A percentile compares a stretch with the other conserved stretches of the same genome.
These are phyloP conservation scores for Eutrema salsugineum DNA, from an alignment of 441 rosid species.

Conservation along the genomic window DNA sequence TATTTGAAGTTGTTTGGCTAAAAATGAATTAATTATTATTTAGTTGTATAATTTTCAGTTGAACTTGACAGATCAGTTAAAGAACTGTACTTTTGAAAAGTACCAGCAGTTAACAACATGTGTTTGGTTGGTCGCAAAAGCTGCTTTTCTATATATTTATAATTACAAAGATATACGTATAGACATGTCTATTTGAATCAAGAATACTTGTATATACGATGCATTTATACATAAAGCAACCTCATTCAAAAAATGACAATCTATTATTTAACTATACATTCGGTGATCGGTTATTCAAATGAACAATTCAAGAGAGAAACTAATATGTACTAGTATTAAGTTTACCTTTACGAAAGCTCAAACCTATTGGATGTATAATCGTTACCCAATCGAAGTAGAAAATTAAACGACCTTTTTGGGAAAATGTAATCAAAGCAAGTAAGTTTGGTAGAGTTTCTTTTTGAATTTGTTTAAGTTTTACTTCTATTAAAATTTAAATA, in stretches of 20 bases:
- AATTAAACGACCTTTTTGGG: background rate
- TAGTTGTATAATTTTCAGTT: slow-evolving; percentile 1
- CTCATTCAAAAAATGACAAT: background rate
- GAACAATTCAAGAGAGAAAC: background rate
- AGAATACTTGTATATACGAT: background rate
- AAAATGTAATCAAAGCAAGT: background rate
- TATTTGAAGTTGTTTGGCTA: slow-evolving; percentile 5
- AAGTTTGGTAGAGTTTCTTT: background rate
- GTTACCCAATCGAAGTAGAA: background rate
- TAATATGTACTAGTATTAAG: background rate
- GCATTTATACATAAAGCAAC: background rate
- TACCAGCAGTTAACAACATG: slow-evolving; percentile 25
- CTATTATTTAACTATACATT: background rate
- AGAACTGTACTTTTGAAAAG: slow-evolving; percentile 27
- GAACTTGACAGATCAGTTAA: slow-evolving; percentile 24
- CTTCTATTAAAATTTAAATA: background rate
- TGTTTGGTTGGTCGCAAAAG: slow-evolving; percentile 26
- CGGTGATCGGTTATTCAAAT: background rate
- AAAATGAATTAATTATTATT: background rate
- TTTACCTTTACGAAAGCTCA: background rate
- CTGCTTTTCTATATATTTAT: background rate
- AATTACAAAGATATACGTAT: background rate
- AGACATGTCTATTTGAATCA: background rate
- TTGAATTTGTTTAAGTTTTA: background rate
- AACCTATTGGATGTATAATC: background rate